Conservation (phyloP, 1,284 basidiomycete species). For the Cystobasidiaceae sp. region DNA sequence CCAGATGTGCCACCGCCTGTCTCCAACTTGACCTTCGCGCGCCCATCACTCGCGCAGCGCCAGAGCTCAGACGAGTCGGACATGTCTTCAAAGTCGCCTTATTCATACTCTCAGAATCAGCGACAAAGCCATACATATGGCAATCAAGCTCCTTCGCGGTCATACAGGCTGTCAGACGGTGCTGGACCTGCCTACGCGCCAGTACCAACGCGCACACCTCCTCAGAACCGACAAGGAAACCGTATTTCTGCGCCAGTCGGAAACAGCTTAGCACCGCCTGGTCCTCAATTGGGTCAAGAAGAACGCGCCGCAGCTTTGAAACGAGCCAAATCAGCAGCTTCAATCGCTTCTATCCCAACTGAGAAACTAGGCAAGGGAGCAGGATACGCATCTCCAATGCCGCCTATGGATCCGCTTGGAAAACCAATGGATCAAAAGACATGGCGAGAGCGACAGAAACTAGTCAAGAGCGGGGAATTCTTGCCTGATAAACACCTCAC, state of each 20-base stretch:
- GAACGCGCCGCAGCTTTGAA: not conserved
- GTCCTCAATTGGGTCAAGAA: not conserved
- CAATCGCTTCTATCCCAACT: conserved; percentile 16
- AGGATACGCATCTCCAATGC: conserved; percentile 28
- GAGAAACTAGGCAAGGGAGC: conserved; percentile 27
- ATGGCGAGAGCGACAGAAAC: conserved; percentile 11
- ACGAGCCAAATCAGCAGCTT: conserved; percentile 3
- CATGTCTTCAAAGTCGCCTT: too few species aligned
- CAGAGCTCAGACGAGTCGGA: too few species aligned
- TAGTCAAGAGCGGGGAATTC: not conserved
- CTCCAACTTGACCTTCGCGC: conserved; percentile 4
- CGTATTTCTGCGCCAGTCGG: not conserved
- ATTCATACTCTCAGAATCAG: too few species aligned
- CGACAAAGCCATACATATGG: not conserved
- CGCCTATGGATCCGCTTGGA: conserved; percentile 25
- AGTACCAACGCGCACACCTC: not conserved
- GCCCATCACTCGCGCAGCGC: not conserved
- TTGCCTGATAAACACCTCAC: conserved; percentile 15
- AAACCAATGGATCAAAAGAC: conserved; percentile 28
- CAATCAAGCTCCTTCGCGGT: not conserved
- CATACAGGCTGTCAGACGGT: not conserved
- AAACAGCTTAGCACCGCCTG: not conserved
- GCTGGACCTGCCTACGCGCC: not conserved
- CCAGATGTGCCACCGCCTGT: conserved; percentile 18
- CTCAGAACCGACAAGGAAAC: not conserved